phyloP scores from a whole-genome alignment of 73 alveolate genomes.

The Stentor roeselii region DNA sequence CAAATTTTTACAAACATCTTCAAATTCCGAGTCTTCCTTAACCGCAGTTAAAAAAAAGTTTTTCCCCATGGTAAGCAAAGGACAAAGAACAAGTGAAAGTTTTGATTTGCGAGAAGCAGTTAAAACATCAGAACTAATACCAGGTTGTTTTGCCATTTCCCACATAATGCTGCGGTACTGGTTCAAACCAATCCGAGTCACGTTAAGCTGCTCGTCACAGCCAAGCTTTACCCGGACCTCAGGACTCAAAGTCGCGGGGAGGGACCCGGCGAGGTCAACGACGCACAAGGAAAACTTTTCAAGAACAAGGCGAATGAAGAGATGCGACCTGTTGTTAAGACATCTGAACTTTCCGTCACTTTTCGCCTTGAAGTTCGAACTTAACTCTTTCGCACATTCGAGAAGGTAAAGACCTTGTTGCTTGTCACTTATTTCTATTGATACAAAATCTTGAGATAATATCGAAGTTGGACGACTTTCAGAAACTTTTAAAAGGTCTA shows the following conservation, averaged over 20 bases:
- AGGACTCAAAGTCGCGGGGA: background rate
- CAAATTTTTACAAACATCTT: background rate
- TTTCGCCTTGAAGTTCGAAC: background rate
- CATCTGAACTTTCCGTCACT: background rate
- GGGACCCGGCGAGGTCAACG: background rate
- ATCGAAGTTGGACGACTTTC: background rate
- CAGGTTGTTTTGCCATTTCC: background rate
- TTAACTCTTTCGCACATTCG: background rate
- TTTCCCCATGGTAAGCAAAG: background rate
- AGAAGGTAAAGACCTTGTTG: background rate
- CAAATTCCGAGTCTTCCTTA: background rate
- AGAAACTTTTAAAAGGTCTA: background rate
- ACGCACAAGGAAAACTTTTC: background rate
- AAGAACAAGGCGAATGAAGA: background rate
- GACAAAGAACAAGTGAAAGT: background rate
- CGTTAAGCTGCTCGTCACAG: background rate
- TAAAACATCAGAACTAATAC: background rate
- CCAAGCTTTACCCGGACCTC: background rate
- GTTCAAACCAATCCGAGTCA: background rate
- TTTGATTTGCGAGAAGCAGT: background rate
- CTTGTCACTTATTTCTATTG: background rate
- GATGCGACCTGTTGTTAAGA: background rate
- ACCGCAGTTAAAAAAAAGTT: background rate
- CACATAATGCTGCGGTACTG: background rate
- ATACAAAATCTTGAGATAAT: background rate